phyloP scores from a whole-genome alignment of 2,329 filamentous ascomycete species.

The Colletotrichum sidae region DNA sequence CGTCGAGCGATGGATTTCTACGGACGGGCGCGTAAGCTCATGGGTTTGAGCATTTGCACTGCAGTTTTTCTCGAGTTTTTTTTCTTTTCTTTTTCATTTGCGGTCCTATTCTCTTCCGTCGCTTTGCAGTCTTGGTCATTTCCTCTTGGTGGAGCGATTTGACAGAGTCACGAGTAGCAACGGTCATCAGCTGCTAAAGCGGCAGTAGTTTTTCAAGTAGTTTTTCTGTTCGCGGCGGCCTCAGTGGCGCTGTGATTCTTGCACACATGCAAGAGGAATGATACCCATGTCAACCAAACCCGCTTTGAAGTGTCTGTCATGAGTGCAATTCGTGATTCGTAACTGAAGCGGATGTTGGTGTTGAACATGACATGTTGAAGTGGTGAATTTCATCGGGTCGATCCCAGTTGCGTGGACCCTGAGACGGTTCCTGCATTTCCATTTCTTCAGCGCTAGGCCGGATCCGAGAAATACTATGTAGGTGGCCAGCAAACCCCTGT shows the following conservation, averaged over 20 bases:
- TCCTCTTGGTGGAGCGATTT: slow-evolving; percentile 7
- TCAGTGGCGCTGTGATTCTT: slow-evolving; percentile 21
- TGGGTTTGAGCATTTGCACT: no score
- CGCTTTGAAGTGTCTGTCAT: slow-evolving; percentile 3
- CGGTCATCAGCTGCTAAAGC: background rate
- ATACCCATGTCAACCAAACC: slow-evolving; percentile 29
- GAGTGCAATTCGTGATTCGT: background rate
- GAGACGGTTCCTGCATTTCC: slow-evolving; percentile 32
- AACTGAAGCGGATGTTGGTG: slow-evolving; percentile 4
- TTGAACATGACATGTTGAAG: background rate
- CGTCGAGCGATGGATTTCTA: slow-evolving; percentile 16
- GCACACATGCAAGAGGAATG: slow-evolving; percentile 35
- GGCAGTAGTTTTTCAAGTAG: slow-evolving; percentile 16
- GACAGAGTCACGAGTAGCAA: slow-evolving; percentile 5
- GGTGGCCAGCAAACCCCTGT: slow-evolving; percentile 28
- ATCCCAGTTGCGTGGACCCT: slow-evolving; percentile 35
- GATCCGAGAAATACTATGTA: slow-evolving; percentile 9
- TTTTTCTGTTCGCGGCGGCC: slow-evolving; percentile 22
- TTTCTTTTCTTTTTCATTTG: no score
- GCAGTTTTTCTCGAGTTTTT: no score
- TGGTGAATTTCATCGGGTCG: slow-evolving; percentile 24
- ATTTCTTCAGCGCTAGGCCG: slow-evolving; percentile 35
- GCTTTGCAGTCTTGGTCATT: no score
- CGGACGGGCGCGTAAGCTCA: no score
- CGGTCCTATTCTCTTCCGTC: no score